Evolutionary conservation across 306 rosid species (phyloP).

Genomic region (Clitoria ternatea): DNA sequence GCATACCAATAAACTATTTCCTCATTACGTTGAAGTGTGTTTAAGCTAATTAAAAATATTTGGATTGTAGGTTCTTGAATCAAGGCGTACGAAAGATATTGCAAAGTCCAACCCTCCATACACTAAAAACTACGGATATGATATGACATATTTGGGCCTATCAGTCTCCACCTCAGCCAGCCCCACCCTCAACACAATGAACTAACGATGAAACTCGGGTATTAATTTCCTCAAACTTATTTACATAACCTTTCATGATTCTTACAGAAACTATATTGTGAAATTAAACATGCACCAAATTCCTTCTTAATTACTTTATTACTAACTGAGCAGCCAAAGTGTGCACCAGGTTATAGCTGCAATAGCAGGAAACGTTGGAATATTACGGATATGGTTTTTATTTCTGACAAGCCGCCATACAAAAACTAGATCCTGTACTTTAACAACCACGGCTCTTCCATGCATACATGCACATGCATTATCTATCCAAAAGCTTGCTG

Average conservation of each 20-base stretch:
- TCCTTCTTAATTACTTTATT: neutral
- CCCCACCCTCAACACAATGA: constrained; percentile 42
- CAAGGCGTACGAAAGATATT: constrained; percentile 14
- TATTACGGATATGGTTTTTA: constrained; percentile 9
- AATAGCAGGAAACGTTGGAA: constrained; percentile 23
- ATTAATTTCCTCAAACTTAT: constrained; percentile 29
- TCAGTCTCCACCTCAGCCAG: constrained; percentile 56
- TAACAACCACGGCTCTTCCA: constrained; percentile 8
- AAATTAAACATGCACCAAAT: too few species aligned
- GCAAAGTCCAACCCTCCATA: constrained; percentile 22
- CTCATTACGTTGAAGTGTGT: neutral
- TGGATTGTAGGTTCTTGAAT: constrained; percentile 39
- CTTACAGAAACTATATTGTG: too few species aligned
- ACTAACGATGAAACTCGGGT: constrained; percentile 50
- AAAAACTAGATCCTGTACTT: constrained; percentile 18
- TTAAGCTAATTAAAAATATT: neutral
- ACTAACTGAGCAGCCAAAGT: neutral
- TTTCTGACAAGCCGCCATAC: constrained; percentile 19
- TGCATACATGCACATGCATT: constrained; percentile 18
- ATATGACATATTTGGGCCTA: constrained; percentile 30
- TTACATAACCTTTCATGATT: too few species aligned
- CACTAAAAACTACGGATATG: constrained; percentile 28
- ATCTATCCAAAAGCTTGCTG: constrained; percentile 20
- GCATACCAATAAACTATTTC: too few species aligned
- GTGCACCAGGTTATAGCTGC: constrained; percentile 54